Evolutionary conservation across 2,329 filamentous ascomycete species (phyloP).

Genomic region (Diplodia sapinea): DNA sequence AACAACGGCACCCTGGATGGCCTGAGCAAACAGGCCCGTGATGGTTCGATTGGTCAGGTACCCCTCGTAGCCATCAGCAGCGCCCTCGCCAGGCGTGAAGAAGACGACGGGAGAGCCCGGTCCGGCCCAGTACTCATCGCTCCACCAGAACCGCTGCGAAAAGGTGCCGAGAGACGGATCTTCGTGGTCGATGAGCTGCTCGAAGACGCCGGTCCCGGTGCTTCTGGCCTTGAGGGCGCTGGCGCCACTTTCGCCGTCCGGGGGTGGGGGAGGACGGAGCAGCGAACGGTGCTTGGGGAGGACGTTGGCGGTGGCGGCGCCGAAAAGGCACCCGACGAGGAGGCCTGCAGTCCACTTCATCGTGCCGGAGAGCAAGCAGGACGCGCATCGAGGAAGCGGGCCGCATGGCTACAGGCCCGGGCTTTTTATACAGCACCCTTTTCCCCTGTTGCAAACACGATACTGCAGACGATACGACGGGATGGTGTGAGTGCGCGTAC

Average conservation of each 20-base stretch:
- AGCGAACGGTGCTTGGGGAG: conserved; percentile 19
- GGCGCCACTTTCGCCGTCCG: background rate
- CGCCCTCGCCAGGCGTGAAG: conserved; percentile 60
- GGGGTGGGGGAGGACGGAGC: conserved; percentile 13
- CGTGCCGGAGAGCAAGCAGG: background rate
- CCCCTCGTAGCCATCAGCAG: conserved; percentile 54
- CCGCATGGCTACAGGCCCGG: background rate
- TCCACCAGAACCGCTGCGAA: conserved; percentile 61
- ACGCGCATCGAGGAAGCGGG: background rate
- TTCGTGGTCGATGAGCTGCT: conserved; percentile 65
- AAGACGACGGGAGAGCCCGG: conserved; percentile 60
- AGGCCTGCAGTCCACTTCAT: conserved; percentile 12
- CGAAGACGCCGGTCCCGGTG: conserved; percentile 44
- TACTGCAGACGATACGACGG: background rate
- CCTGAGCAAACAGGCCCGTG: conserved; percentile 59
- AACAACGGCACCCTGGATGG: conserved; percentile 60
- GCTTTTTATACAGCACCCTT: background rate
- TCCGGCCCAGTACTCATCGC: conserved; percentile 58
- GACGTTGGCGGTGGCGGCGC: conserved; percentile 14
- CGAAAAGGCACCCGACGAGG: conserved; percentile 7
- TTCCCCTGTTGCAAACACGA: background rate
- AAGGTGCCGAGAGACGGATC: conserved; percentile 63
- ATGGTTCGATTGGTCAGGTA: conserved; percentile 60
- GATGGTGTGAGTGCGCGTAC: background rate
- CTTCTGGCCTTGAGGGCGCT: background rate